Evolutionary conservation across 2,329 filamentous ascomycete species (phyloP).

Genomic region (Lecanoromycetidae sp.): DNA sequence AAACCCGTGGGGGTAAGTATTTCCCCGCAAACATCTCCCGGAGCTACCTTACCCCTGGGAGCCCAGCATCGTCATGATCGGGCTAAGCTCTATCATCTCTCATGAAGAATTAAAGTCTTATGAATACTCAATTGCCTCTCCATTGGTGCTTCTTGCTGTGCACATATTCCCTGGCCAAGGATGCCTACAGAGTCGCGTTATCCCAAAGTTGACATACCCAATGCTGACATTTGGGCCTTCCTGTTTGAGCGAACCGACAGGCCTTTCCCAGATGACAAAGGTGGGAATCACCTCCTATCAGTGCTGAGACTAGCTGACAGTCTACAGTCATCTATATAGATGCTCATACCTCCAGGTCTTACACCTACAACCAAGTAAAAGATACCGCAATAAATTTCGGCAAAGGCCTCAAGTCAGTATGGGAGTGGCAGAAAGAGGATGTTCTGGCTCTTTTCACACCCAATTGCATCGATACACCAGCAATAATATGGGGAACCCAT

Average conservation of each 20-base stretch:
- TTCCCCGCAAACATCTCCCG: too few species aligned
- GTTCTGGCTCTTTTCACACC: conserved; percentile 72
- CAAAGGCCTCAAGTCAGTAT: conserved; percentile 59
- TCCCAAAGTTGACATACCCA: conserved; percentile 54
- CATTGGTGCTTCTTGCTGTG: background rate
- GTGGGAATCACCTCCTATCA: conserved; percentile 31
- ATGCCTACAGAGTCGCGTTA: conserved; percentile 65
- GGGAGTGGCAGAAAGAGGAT: conserved; percentile 72
- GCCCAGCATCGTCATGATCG: background rate
- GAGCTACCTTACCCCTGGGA: background rate
- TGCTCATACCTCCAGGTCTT: conserved; percentile 53
- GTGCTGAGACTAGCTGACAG: background rate
- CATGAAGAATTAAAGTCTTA: too few species aligned
- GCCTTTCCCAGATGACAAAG: conserved; percentile 52
- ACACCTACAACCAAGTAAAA: conserved; percentile 60
- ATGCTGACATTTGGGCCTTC: conserved; percentile 65
- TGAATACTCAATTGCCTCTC: background rate
- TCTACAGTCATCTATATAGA: conserved; percentile 63
- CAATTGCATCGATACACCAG: conserved; percentile 73
- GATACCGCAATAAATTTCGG: conserved; percentile 62
- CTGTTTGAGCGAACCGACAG: conserved; percentile 59
- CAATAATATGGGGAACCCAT: conserved; percentile 62
- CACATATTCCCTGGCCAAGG: conserved; percentile 13
- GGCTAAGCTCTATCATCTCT: too few species aligned
- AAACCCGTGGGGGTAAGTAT: too few species aligned